Conservation (phyloP, 2,329 filamentous ascomycete genomes). For the Byssochlamys sp. region DNA sequence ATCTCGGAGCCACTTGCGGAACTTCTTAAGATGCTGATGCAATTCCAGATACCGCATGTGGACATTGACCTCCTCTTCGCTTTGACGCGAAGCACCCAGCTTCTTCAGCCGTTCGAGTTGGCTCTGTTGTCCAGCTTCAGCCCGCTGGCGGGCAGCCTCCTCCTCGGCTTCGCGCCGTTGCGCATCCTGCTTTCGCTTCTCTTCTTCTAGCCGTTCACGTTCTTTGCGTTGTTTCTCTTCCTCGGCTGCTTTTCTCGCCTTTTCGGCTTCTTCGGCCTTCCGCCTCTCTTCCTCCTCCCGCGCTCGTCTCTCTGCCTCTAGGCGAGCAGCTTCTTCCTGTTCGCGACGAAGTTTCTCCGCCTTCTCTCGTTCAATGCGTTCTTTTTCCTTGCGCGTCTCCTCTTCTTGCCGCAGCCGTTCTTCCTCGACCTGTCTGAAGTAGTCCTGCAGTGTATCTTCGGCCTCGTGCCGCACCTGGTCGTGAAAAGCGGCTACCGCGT, state of each 20-base stretch:
- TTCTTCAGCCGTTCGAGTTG: conserved; percentile 20
- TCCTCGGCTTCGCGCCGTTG: conserved; percentile 20
- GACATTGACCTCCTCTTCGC: conserved; percentile 30
- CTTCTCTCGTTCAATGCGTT: conserved; percentile 25
- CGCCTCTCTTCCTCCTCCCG: conserved; percentile 31
- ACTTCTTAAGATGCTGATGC: conserved; percentile 57
- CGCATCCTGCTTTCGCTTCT: conserved; percentile 25
- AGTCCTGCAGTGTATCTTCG: conserved; percentile 43
- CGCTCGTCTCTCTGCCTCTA: conserved; percentile 34
- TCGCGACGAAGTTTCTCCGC: conserved; percentile 22
- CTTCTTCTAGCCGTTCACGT: conserved; percentile 20
- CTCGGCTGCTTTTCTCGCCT: conserved; percentile 29
- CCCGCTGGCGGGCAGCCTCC: conserved; percentile 17
- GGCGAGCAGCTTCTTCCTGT: conserved; percentile 29
- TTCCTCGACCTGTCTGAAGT: conserved; percentile 32
- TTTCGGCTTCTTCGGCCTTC: conserved; percentile 26
- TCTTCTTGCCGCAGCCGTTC: conserved; percentile 28
- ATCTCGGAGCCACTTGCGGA: conserved; percentile 45
- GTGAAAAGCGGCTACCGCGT: conserved; percentile 56
- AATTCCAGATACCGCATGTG: conserved; percentile 46
- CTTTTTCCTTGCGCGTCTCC: conserved; percentile 23
- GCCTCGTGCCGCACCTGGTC: conserved; percentile 52
- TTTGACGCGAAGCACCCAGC: conserved; percentile 19
- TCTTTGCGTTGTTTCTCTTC: conserved; percentile 26
- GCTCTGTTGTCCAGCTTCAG: conserved; percentile 15